Evolutionary conservation across 768 basidiomycete species (phyloP).

Genomic region (Leucocoprinus leucothites): DNA sequence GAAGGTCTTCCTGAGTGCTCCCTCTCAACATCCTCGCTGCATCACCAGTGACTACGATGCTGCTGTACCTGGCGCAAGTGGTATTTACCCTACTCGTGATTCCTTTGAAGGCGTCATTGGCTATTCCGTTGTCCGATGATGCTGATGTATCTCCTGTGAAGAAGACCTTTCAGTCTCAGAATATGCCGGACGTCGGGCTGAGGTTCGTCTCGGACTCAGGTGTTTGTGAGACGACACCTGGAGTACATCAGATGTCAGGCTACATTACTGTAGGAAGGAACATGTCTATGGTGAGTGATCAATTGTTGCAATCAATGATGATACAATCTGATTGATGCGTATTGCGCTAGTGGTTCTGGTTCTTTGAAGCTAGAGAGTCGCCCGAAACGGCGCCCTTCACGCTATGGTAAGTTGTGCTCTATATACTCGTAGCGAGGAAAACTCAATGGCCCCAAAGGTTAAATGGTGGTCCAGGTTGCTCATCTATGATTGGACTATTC

Average conservation of each 20-base stretch:
- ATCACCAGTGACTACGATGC: neutral
- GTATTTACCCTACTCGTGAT: neutral
- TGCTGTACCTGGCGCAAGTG: neutral
- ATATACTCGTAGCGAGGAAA: neutral
- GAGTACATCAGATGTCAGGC: conserved; percentile 57
- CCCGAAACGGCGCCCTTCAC: conserved; percentile 57
- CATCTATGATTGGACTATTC: conserved; percentile 61
- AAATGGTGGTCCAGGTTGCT: conserved; percentile 58
- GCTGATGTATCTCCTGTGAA: conserved; percentile 1
- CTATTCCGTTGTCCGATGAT: conserved; percentile 9
- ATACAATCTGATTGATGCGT: neutral
- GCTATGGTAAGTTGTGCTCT: conserved; percentile 44
- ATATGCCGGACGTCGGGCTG: conserved; percentile 27
- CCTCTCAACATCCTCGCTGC: neutral
- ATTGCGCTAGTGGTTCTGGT: conserved; percentile 55
- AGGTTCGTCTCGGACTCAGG: conserved; percentile 57
- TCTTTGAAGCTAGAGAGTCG: conserved; percentile 62
- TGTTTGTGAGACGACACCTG: conserved; percentile 63
- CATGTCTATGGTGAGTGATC: conserved; percentile 50
- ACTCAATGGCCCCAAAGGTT: conserved; percentile 30
- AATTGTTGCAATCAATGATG: neutral
- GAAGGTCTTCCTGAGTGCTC: no score
- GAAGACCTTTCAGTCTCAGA: conserved; percentile 18
- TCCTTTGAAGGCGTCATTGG: neutral
- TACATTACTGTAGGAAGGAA: conserved; percentile 56